phyloP scores from a whole-genome alignment of 2,329 filamentous ascomycete species.

The Xylariaceae sp. region DNA sequence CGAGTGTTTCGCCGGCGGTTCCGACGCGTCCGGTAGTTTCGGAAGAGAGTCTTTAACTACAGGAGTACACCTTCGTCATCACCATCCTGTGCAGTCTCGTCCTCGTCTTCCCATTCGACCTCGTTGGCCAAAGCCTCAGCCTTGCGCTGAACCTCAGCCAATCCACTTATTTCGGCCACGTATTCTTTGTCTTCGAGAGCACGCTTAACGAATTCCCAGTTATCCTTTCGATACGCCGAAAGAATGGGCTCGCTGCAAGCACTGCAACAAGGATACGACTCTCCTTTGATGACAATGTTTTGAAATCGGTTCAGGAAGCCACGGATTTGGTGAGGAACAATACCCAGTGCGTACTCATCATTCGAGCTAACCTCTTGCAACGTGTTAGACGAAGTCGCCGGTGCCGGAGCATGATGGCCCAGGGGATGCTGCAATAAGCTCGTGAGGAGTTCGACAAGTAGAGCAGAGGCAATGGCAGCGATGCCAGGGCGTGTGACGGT shows the following conservation, averaged over 20 bases:
- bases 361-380: constrained; percentile 46
- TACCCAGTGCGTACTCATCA: constrained; percentile 55
- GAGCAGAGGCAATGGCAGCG: constrained; percentile 83
- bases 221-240: constrained; percentile 58
- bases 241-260: constrained; percentile 70
- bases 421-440: constrained; percentile 83
- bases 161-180: constrained; percentile 60
- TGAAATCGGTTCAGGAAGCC: constrained; percentile 71
- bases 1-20: constrained; percentile 21
- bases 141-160: constrained; percentile 33
- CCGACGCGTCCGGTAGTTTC: constrained; percentile 20
- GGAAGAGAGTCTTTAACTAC: constrained; percentile 26
- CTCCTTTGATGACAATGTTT: constrained; percentile 66
- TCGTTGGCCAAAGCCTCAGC: constrained; percentile 29
- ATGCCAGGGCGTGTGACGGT: constrained; percentile 93
- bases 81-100: constrained; percentile 24
- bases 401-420: constrained; percentile 57
- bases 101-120: constrained; percentile 34
- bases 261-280: constrained; percentile 75
- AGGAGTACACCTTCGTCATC: constrained; percentile 34
- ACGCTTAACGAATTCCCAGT: constrained; percentile 72
- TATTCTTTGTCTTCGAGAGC: constrained; percentile 72
- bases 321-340: constrained; percentile 75
- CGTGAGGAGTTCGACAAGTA: constrained; percentile 84
- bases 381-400: constrained; percentile 36